Conservation (phyloP, 257 asterid genomes). For the Verbena officinalis region DNA sequence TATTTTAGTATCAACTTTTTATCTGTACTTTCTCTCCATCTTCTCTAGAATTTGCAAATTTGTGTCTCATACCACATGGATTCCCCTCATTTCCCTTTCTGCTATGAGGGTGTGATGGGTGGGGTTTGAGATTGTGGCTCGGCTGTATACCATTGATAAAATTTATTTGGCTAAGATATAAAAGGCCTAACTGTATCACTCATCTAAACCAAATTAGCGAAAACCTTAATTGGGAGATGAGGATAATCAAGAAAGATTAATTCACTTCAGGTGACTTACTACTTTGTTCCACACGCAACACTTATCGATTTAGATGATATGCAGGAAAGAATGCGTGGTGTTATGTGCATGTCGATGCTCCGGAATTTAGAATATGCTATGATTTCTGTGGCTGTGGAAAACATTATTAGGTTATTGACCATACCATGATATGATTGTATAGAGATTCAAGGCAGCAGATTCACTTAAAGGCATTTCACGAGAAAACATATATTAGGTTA, state of each 20-base stretch:
- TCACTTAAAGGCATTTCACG: neutral
- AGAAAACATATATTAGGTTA: too few relatives aligned
- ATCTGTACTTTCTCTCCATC: slow-evolving; percentile 22
- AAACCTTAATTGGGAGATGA: too few relatives aligned
- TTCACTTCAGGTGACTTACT: too few relatives aligned
- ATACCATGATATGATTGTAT: neutral
- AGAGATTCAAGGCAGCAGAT: neutral
- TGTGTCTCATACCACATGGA: neutral
- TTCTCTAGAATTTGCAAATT: slow-evolving; percentile 20
- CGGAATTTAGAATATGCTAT: neutral
- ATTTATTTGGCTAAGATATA: too few relatives aligned
- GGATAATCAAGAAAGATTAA: too few relatives aligned
- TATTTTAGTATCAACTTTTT: slow-evolving; percentile 29
- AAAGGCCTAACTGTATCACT: neutral
- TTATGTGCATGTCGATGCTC: neutral
- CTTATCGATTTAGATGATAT: neutral
- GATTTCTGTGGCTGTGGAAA: neutral
- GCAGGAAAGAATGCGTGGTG: neutral
- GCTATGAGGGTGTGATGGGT: too few relatives aligned
- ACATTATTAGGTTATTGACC: neutral
- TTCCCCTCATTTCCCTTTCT: neutral
- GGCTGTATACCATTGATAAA: too few relatives aligned
- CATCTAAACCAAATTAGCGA: neutral
- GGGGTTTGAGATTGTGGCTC: neutral
- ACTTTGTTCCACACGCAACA: neutral